Conservation (phyloP, 768 basidiomycete genomes). For the Chalciporus pseudorubinellus region DNA sequence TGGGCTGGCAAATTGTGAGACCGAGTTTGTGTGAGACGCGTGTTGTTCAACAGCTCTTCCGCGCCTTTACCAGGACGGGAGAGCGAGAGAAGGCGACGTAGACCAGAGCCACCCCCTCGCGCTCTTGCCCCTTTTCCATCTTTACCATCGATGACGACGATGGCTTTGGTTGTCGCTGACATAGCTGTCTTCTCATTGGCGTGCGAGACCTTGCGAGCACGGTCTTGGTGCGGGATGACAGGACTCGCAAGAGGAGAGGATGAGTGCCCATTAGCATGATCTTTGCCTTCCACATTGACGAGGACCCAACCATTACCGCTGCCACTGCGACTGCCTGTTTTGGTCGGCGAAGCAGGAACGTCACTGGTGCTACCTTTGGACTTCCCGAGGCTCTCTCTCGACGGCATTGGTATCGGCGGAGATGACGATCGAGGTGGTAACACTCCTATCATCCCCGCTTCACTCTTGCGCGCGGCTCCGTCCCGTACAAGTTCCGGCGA, state of each 20-base stretch:
- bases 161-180: conserved; percentile 57
- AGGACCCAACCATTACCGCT: conserved; percentile 63
- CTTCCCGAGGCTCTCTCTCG: conserved; percentile 24
- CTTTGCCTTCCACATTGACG: conserved; percentile 55
- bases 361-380: conserved; percentile 21
- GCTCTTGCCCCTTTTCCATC: conserved; percentile 35
- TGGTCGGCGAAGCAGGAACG: conserved; percentile 32
- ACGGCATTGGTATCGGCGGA: conserved; percentile 26
- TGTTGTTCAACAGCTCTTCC: conserved; percentile 26
- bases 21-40: conserved; percentile 23
- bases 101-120: conserved; percentile 30
- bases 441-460: conserved; percentile 57
- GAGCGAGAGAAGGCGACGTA: conserved; percentile 33
- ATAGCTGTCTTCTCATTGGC: conserved; percentile 31
- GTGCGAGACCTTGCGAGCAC: conserved; percentile 27
- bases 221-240: conserved; percentile 31
- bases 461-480: conserved; percentile 54
- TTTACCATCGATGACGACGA: conserved; percentile 58
- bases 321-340: conserved; percentile 34
- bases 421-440: conserved; percentile 35
- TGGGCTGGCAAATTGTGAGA: conserved; percentile 27
- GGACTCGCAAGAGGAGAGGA: conserved; percentile 24
- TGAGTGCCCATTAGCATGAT: conserved; percentile 26
- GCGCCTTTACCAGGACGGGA: conserved; percentile 31
- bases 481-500: conserved; percentile 51